Percentiles rank a stretch among this genome's conserved stretches.
Evolutionary conservation across 805 yeast species (phyloP).

Genomic region (Lachancea fermentati): DNA sequence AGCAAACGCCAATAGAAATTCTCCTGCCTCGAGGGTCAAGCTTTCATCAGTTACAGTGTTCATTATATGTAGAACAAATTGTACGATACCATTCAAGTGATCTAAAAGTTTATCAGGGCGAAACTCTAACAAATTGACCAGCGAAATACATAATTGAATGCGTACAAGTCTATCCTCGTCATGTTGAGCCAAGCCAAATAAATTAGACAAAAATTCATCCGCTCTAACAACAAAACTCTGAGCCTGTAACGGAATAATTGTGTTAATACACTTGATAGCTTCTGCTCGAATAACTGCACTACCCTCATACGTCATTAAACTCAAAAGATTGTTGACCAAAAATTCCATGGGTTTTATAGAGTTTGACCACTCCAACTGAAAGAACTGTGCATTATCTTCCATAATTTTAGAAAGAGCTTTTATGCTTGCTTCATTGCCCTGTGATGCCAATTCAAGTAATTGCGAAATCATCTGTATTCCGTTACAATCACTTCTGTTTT

Average conservation of each 20-base stretch:
- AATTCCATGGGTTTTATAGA: conserved; percentile 52
- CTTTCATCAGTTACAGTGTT: conserved; percentile 51
- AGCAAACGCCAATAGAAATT: conserved; percentile 73
- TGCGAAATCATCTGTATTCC: conserved; percentile 66
- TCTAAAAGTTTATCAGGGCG: conserved; percentile 77
- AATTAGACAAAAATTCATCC: conserved; percentile 56
- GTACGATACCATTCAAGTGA: conserved; percentile 80
- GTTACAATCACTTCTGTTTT: conserved; percentile 35
- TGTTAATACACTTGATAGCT: conserved; percentile 68
- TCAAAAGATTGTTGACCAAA: conserved; percentile 61
- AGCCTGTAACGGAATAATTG: conserved; percentile 63
- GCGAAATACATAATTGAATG: conserved; percentile 71
- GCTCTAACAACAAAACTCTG: conserved; percentile 58
- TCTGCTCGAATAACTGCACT: conserved; percentile 51
- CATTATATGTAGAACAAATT: conserved; percentile 77
- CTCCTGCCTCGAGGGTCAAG: conserved; percentile 89
- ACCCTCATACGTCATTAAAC: conserved; percentile 38
- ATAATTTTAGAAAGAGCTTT: conserved; percentile 81
- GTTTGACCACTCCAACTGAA: conserved; percentile 59
- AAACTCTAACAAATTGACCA: conserved; percentile 62
- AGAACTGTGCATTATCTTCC: conserved; percentile 70
- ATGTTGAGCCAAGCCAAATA: conserved; percentile 61
- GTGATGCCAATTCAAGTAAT: conserved; percentile 53
- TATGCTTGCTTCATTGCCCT: conserved; percentile 42
- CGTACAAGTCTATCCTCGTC: conserved; percentile 57